A percentile compares a stretch with the other conserved stretches of the same genome.
These are phyloP conservation scores for Stramenopiles sp. DNA, from an alignment of 352 stramenopile genomes.

Conservation along the genomic window DNA sequence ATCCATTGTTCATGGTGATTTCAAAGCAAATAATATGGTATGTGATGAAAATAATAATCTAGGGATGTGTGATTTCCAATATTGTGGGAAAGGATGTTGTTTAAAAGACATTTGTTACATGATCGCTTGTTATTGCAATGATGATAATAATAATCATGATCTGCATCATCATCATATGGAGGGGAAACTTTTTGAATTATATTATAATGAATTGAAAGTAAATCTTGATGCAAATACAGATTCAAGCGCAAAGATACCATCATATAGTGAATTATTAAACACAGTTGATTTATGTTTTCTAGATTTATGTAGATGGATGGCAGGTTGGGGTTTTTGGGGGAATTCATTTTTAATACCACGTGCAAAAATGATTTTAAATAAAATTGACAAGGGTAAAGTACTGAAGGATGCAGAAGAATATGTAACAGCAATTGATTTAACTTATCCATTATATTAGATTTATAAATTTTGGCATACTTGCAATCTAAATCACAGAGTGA, in stretches of 20 bases:
- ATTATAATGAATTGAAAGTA: background rate
- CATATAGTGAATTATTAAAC: background rate
- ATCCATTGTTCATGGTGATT: conserved; percentile 31
- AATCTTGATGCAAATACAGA: too few species aligned
- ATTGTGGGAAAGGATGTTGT: conserved; percentile 27
- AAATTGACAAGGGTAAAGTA: background rate
- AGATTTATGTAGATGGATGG: background rate
- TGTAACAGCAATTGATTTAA: too few species aligned
- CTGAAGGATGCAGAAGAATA: too few species aligned
- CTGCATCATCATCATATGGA: background rate
- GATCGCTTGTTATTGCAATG: background rate
- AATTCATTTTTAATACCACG: background rate
- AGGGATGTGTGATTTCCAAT: conserved; percentile 37
- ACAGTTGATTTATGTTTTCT: background rate
- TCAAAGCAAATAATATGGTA: conserved; percentile 33
- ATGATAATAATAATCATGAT: background rate
- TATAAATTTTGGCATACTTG: too few species aligned
- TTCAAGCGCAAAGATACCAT: background rate
- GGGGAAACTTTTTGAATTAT: background rate
- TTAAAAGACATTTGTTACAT: conserved; percentile 23
- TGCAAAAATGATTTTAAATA: background rate
- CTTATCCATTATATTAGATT: too few species aligned
- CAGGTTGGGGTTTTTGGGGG: background rate
- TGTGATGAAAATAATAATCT: conserved; percentile 16
- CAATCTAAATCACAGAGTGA: too few species aligned